Evolutionary conservation across 2,329 filamentous ascomycete genomes (phyloP).

Genomic region (Ophiostoma himal-ulmi): DNA sequence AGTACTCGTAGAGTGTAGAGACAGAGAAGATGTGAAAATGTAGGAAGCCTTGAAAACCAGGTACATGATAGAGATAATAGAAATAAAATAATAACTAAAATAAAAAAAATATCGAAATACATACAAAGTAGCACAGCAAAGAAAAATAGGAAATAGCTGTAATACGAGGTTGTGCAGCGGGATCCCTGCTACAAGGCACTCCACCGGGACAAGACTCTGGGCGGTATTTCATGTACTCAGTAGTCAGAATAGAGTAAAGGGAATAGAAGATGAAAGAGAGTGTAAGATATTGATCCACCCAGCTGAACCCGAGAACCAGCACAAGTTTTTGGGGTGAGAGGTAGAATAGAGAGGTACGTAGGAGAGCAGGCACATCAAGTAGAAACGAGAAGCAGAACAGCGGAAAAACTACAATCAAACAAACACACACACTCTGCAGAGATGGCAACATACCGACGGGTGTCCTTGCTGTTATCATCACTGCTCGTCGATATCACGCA

Average conservation of each 20-base stretch:
- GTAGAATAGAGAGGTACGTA: not conserved
- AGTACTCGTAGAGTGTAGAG: too few relatives aligned
- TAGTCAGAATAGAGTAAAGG: too few relatives aligned
- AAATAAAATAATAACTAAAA: not conserved
- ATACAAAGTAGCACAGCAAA: not conserved
- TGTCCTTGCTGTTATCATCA: not conserved
- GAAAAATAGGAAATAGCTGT: not conserved
- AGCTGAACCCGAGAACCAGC: not conserved
- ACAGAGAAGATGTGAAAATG: not conserved
- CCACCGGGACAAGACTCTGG: conserved; percentile 5
- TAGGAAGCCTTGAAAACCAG: too few relatives aligned
- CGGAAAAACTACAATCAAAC: too few relatives aligned
- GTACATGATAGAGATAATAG: not conserved
- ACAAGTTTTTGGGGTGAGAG: not conserved
- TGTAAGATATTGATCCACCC: too few relatives aligned
- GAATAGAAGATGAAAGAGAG: not conserved
- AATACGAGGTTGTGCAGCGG: not conserved
- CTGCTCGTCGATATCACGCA: not conserved
- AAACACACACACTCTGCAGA: not conserved
- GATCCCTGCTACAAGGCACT: not conserved
- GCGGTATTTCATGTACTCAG: not conserved
- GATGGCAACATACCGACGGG: not conserved
- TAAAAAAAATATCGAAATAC: not conserved
- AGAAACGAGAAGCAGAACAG: too few relatives aligned
- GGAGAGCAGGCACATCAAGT: too few relatives aligned